Evolutionary conservation across 805 yeast genomes (phyloP).

Genomic region (Zygotorulaspora sp.): DNA sequence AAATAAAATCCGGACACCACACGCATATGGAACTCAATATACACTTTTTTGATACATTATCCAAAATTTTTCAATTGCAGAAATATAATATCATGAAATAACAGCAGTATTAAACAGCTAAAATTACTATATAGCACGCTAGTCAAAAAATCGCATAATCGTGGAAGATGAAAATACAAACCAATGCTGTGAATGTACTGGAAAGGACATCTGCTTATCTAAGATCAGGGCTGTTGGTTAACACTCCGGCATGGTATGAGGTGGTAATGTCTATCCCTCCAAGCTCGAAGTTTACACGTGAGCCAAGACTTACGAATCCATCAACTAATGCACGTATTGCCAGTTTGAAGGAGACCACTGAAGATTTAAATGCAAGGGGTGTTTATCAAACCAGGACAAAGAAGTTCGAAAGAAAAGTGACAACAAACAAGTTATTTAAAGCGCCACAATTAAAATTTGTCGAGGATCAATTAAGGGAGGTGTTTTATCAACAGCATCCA

Average conservation of each 20-base stretch:
- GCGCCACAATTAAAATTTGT: conserved; percentile 34
- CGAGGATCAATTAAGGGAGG: conserved; percentile 74
- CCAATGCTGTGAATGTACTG: conserved; percentile 68
- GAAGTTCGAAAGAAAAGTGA: conserved; percentile 18
- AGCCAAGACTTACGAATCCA: conserved; percentile 29
- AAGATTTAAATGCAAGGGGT: conserved; percentile 16
- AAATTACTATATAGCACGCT: too few relatives aligned
- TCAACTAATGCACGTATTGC: conserved; percentile 19
- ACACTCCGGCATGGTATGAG: conserved; percentile 85
- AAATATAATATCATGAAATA: too few relatives aligned
- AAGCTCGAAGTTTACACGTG: conserved; percentile 45
- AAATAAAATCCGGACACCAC: too few relatives aligned
- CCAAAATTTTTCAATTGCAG: too few relatives aligned
- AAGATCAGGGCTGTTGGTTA: conserved; percentile 59
- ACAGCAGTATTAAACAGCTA: too few relatives aligned
- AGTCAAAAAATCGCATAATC: too few relatives aligned
- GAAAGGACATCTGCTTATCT: conserved; percentile 77
- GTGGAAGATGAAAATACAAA: conserved; percentile 60
- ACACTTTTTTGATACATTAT: too few relatives aligned
- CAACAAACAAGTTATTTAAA: conserved; percentile 22
- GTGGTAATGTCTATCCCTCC: conserved; percentile 86
- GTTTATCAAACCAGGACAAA: conserved; percentile 36
- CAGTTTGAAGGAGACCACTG: conserved; percentile 17
- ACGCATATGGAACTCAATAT: too few relatives aligned
- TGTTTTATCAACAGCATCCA: conserved; percentile 90